phyloP scores from a whole-genome alignment of 1,284 basidiomycete genomes.

The Grifola frondosa region DNA sequence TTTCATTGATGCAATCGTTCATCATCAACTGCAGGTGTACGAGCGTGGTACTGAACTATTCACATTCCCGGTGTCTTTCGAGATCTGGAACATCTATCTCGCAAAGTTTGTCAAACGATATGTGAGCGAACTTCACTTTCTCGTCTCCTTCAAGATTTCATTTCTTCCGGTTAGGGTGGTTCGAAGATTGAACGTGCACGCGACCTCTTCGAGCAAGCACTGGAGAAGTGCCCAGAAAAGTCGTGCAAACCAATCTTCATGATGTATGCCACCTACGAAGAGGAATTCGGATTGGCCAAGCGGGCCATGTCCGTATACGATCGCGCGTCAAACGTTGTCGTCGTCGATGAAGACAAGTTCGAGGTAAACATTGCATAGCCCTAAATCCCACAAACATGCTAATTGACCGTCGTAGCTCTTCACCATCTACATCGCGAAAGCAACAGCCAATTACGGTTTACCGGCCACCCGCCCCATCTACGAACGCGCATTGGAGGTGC shows the following conservation, averaged over 20 bases:
- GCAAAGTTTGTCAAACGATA: conserved; percentile 98
- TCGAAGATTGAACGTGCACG: conserved; percentile 92
- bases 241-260: conserved; percentile 94
- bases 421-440: conserved; percentile 96
- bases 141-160: neutral
- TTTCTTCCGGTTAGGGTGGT: conserved; percentile 61
- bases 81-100: conserved; percentile 99
- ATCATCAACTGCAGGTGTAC: conserved; percentile 64
- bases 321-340: conserved; percentile 83
- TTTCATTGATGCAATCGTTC: neutral
- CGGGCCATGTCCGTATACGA: conserved; percentile 97
- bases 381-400: neutral
- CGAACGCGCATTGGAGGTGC: conserved; percentile 90
- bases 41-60: conserved; percentile 97
- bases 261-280: conserved; percentile 94
- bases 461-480: conserved; percentile 97
- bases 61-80: conserved; percentile 97
- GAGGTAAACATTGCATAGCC: conserved; percentile 58
- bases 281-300: conserved; percentile 93
- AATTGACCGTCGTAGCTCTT: conserved; percentile 75
- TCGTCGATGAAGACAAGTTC: conserved; percentile 90
- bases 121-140: conserved; percentile 47
- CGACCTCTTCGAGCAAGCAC: conserved; percentile 96
- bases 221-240: conserved; percentile 94
- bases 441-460: conserved; percentile 92